Conservation (phyloP, 2,329 filamentous ascomycete genomes). For the Erysiphe pulchra region DNA sequence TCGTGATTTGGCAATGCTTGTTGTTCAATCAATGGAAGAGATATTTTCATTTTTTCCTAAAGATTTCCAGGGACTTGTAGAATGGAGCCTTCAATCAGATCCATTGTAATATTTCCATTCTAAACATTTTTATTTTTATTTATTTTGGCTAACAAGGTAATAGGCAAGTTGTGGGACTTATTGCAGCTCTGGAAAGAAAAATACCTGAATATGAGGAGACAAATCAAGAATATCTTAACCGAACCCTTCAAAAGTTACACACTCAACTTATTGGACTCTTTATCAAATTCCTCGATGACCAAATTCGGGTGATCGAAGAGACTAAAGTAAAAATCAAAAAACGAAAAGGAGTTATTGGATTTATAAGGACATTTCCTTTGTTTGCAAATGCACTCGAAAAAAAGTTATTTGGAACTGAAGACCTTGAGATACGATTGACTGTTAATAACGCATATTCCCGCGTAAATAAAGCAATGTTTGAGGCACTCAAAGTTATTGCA, state of each 20-base stretch:
- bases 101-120: constrained; percentile 36
- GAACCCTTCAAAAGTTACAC: constrained; percentile 55
- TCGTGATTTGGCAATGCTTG: constrained; percentile 56
- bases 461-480: constrained; percentile 88
- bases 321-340: constrained; percentile 99
- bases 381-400: constrained; percentile 68
- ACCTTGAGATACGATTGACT: constrained; percentile 43
- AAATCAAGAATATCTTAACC: constrained; percentile 77
- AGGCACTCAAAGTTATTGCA: constrained; percentile 85
- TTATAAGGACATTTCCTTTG: constrained; percentile 77
- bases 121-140: background rate
- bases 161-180: constrained; percentile 70
- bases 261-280: constrained; percentile 50
- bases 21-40: constrained; percentile 71
- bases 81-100: constrained; percentile 62
- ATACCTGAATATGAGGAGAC: constrained; percentile 59
- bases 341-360: constrained; percentile 84
- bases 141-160: constrained; percentile 4
- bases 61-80: constrained; percentile 55
- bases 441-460: constrained; percentile 73
- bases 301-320: constrained; percentile 86
- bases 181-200: constrained; percentile 59
- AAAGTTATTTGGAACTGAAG: constrained; percentile 39
- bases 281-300: constrained; percentile 75
- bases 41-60: constrained; percentile 61